phyloP scores from a whole-genome alignment of 768 basidiomycete species.

The Udeniomyces megalosporus region DNA sequence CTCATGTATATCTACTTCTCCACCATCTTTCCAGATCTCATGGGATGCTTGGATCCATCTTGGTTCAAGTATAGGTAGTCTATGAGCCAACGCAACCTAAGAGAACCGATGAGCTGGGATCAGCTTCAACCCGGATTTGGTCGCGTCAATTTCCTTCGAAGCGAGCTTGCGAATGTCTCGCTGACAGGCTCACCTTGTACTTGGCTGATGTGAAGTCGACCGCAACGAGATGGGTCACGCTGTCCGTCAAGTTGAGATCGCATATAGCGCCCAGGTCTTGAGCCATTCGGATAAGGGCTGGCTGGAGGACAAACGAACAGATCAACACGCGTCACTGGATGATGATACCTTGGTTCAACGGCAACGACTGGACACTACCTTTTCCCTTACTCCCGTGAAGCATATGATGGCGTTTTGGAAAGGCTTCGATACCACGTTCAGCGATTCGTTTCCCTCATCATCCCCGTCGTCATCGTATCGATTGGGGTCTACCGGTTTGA shows the following conservation, averaged over 20 bases:
- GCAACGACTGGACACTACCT: too few relatives aligned
- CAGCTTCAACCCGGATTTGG: too few relatives aligned
- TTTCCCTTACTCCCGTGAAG: constrained; percentile 63
- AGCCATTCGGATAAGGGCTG: constrained; percentile 55
- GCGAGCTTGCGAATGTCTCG: too few relatives aligned
- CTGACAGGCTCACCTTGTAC: constrained; percentile 50
- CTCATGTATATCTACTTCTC: constrained; percentile 52
- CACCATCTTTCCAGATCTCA: constrained; percentile 58
- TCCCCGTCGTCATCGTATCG: background rate
- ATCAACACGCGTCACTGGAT: too few relatives aligned
- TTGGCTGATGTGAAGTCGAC: constrained; percentile 67
- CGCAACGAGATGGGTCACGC: constrained; percentile 76
- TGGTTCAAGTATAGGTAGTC: constrained; percentile 60
- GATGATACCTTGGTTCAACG: too few relatives aligned
- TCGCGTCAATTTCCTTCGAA: too few relatives aligned
- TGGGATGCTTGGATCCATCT: constrained; percentile 63
- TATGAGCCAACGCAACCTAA: constrained; percentile 66
- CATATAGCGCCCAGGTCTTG: constrained; percentile 61
- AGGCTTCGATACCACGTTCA: constrained; percentile 15
- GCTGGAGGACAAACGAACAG: constrained; percentile 32
- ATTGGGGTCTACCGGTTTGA: too few relatives aligned
- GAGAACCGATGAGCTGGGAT: too few relatives aligned
- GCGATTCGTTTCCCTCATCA: background rate
- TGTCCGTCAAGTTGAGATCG: constrained; percentile 58
- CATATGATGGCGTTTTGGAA: constrained; percentile 51